Evolutionary conservation across 495 filamentous ascomycete species (phyloP), one percentile per base, ranked within the genome.

Genomic region (Penicillium psychrofluorescens): DNA sequence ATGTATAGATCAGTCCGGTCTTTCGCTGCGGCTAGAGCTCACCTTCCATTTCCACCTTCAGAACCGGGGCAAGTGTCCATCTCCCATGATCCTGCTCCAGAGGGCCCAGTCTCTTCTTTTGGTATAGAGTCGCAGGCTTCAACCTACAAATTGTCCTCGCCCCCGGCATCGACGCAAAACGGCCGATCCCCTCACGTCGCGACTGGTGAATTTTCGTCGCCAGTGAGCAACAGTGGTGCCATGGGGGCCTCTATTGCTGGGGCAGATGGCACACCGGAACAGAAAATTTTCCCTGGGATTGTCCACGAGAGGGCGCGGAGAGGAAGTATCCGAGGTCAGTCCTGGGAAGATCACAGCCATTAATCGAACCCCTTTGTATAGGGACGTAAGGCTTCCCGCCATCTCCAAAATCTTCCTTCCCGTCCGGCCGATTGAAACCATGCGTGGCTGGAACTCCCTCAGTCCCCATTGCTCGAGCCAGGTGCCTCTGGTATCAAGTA

Each of bases 241-340:
- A 41, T 51, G 49, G 63, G 49, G 39, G 42, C 41, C 52, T 43
- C 56, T 58, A 51, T 54, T 38, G 49, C 64, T 42, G 41, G 60
- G 9, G 54, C 83, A 48, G 65, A 80, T 22, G 73, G 66, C 10
- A 67, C 73, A 0, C 74, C 73, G 15, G 80, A 86, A 55, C 82
- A 83, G 31, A 74, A 77, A 47, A 84, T 86, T 35, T 85, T 86
- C 59, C 85, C 85, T 0, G 84, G 85, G 3, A 72, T 86, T 38
- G 73, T 88, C 15, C 77, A 81, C 53, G 73, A 81, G 40, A 72
- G 71, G 42, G 72, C 71, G 32, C 66, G 76, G 39, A 66, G 67
- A 39, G 63, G 67, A 36, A 84, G 74, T 58, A 42, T 62, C 32
- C 54, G 40, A 38, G 32, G 31, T 12, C 13, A 36, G 13, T n/a